These are phyloP conservation scores for Solidago caesia DNA, from an alignment of 129 eudicot genomes.

Conservation along the genomic window DNA sequence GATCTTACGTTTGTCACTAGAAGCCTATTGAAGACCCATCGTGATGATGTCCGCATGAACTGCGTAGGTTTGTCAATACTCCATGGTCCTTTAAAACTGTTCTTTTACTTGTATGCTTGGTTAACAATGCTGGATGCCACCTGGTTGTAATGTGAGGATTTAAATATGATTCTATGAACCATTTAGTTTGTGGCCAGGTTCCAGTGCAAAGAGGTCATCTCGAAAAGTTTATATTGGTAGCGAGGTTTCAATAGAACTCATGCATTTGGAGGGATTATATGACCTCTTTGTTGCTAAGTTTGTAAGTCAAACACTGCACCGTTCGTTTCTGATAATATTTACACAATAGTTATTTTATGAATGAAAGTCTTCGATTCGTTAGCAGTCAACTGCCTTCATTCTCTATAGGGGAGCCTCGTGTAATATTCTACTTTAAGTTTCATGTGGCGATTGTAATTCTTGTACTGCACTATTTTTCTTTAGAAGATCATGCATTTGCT, in stretches of 20 bases:
- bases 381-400: neutral
- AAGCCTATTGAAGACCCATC: constrained; percentile 83
- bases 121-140: constrained; percentile 17
- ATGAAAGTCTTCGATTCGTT: neutral
- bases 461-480: too few species aligned
- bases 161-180: neutral
- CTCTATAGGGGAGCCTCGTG: too few species aligned
- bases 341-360: neutral
- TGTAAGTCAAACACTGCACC: constrained; percentile 46
- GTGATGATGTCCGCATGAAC: constrained; percentile 89
- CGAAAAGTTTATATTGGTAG: constrained; percentile 90
- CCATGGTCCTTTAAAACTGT: constrained; percentile 14
- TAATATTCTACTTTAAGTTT: too few species aligned
- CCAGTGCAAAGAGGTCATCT: constrained; percentile 96
- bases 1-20: constrained; percentile 67
- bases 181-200: constrained; percentile 79
- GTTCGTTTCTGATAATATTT: neutral
- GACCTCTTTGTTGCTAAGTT: constrained; percentile 90
- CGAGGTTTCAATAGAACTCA: constrained; percentile 93
- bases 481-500: constrained; percentile 75
- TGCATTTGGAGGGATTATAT: constrained; percentile 96
- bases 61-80: constrained; percentile 67
- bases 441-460: too few species aligned
- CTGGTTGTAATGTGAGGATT: constrained; percentile 10
- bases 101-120: neutral